These are phyloP conservation scores for Paraurostyla sp. DNA, from an alignment of 73 alveolate genomes.

Conservation along the genomic window DNA sequence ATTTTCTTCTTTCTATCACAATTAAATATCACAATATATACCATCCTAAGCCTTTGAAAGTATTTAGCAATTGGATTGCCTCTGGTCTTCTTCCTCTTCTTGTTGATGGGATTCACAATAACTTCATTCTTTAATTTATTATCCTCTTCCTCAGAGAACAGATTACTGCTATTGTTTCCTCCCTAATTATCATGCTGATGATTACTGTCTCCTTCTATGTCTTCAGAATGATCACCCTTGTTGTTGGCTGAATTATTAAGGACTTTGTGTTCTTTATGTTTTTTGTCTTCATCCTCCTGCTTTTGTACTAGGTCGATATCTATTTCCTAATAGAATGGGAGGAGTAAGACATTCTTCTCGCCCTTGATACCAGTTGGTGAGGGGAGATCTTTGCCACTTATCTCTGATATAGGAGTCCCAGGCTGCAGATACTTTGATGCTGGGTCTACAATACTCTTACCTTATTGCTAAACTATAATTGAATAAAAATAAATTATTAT, in stretches of 20 bases:
- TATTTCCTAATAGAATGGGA: constrained; percentile 46
- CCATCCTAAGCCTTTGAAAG: constrained; percentile 33
- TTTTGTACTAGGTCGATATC: constrained; percentile 23
- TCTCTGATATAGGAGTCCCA: constrained; percentile 67
- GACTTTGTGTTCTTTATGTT: background rate
- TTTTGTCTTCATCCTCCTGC: constrained; percentile 2
- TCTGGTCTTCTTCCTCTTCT: background rate
- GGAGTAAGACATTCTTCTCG: constrained; percentile 44
- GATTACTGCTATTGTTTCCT: background rate
- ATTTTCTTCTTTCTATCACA: constrained; percentile 22
- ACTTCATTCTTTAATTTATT: background rate
- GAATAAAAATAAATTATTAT: background rate
- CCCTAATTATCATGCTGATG: too few species aligned
- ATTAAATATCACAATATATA: background rate
- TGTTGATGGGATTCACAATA: background rate
- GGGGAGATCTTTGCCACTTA: constrained; percentile 70
- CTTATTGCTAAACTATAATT: background rate
- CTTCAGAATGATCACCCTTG: too few species aligned
- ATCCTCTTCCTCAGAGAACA: constrained; percentile 33
- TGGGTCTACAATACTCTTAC: constrained; percentile 25
- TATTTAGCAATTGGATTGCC: constrained; percentile 54
- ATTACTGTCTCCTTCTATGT: too few species aligned
- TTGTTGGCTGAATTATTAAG: too few species aligned
- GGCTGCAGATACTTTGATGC: constrained; percentile 27
- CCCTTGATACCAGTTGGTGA: constrained; percentile 69